phyloP scores from a whole-genome alignment of 2,329 filamentous ascomycete genomes.

The Xylariaceae sp. region DNA sequence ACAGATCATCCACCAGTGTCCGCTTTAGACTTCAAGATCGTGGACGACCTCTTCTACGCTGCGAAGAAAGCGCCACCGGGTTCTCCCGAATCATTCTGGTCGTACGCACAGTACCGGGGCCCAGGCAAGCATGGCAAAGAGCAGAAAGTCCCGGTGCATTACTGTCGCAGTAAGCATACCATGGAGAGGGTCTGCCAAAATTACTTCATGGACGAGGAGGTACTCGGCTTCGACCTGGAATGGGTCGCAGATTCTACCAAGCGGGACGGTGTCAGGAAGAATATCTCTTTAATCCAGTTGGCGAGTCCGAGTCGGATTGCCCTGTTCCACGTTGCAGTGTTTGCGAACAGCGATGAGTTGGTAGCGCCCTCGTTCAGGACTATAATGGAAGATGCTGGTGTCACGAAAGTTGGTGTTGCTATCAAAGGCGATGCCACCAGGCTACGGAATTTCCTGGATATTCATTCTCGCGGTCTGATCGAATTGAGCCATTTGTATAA shows the following conservation, averaged over 20 bases:
- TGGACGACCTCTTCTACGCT: constrained; percentile 38
- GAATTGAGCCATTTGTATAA: constrained; percentile 82
- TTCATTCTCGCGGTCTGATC: constrained; percentile 64
- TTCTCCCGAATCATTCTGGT: constrained; percentile 58
- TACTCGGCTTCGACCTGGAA: constrained; percentile 88
- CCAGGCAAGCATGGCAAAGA: constrained; percentile 36
- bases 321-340: constrained; percentile 75
- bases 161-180: constrained; percentile 64
- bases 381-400: constrained; percentile 65
- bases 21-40: constrained; percentile 42
- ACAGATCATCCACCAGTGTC: constrained; percentile 32
- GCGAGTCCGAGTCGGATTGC: constrained; percentile 72
- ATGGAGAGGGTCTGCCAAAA: constrained; percentile 62
- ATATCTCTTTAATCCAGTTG: constrained; percentile 79
- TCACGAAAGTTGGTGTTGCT: constrained; percentile 74
- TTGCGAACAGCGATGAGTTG: constrained; percentile 49
- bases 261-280: constrained; percentile 52
- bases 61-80: constrained; percentile 44
- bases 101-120: constrained; percentile 62
- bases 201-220: constrained; percentile 62
- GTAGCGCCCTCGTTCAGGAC: constrained; percentile 66
- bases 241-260: constrained; percentile 59
- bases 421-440: constrained; percentile 69
- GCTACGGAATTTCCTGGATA: constrained; percentile 59
- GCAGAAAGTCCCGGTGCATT: constrained; percentile 64